Evolutionary conservation across 1,139 yeast species (phyloP).

Genomic region (Candida neerlandica): DNA sequence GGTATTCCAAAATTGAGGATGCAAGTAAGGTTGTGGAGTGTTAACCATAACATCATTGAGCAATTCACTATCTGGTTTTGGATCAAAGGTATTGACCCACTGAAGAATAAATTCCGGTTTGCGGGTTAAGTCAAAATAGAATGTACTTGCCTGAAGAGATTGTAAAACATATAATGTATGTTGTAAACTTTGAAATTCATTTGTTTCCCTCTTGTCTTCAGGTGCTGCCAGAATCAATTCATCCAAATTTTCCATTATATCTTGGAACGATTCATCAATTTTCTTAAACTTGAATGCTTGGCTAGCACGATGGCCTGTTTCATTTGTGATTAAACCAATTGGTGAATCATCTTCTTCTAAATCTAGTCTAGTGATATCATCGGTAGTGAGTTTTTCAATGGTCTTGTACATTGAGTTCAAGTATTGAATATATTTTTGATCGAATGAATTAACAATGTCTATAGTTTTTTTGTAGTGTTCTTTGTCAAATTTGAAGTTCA

Average conservation of each 20-base stretch:
- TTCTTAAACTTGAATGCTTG: slow-evolving; percentile 16
- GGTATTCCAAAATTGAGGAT: slow-evolving; percentile 64
- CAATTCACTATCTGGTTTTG: slow-evolving; percentile 55
- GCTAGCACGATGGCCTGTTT: slow-evolving; percentile 16
- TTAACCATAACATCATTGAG: slow-evolving; percentile 48
- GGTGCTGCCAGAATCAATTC: slow-evolving; percentile 18
- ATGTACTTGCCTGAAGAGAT: slow-evolving; percentile 57
- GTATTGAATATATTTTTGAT: slow-evolving; percentile 28
- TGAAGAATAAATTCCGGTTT: slow-evolving; percentile 50
- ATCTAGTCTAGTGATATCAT: slow-evolving; percentile 21
- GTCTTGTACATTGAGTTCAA: slow-evolving; percentile 37
- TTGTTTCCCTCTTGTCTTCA: slow-evolving; percentile 9
- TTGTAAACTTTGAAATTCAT: slow-evolving; percentile 10
- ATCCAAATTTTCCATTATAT: slow-evolving; percentile 27
- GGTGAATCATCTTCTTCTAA: slow-evolving; percentile 29
- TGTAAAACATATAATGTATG: slow-evolving; percentile 51
- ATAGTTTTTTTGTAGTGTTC: slow-evolving; percentile 30
- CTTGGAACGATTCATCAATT: slow-evolving; percentile 32
- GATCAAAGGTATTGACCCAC: slow-evolving; percentile 72
- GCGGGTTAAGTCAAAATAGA: slow-evolving; percentile 41
- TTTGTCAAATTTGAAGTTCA: slow-evolving; percentile 36
- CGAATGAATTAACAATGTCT: slow-evolving; percentile 20
- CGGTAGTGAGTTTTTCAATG: slow-evolving; percentile 31
- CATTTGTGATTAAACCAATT: slow-evolving; percentile 37
- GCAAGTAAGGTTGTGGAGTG: slow-evolving; percentile 51